Base-by-base conservation (phyloP, 1,139 yeast species). In the Suhomyces bolitotheri region DNA sequence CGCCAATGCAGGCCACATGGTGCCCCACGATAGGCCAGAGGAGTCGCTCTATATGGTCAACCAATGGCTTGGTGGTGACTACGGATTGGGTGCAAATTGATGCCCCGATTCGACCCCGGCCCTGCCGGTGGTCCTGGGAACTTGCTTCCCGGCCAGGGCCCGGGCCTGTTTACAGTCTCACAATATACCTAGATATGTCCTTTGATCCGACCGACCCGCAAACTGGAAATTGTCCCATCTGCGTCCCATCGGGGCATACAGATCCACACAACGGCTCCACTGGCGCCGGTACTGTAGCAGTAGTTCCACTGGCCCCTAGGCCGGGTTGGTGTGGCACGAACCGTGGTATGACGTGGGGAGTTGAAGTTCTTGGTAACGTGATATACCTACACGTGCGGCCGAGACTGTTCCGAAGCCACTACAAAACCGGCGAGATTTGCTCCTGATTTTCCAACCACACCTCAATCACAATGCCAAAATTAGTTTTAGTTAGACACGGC, bases 401-500 rank as follows among this genome's bases (percentile, higher is more conserved):
- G 43, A 47, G 54, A 41, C 45, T 46, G 47, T 56, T 53, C 62
- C 62, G 62, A 56, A 49, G 25, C 58, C 58, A 16, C 32, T 34
- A 28, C 34, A 27, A 25, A 22, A 26, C 11, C 30, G 17, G 24
- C 11, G 16, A 19, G 12, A 15, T n/a, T 14, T 13, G 33, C 7
- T 28, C 31, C 22, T 38, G 27, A 20, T 19, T 22, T 25, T 17
- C 36, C 27, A 27, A 4, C 21, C 24, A 23, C 25, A 27, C 24
- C 12, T 16, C 34, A 21, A 20, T 21, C 19, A 56, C 44, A 47
- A 71, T 71, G 76, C 86, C 82, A 58, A 83, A 82, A 67, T 76
- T 84, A 70, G 77, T 84, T 60, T 73, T 84, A 65, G 86, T 84
- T 56, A 84, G 97, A 79, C 97, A 90, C 92, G 97, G 97, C 61